A percentile compares a stretch with the other conserved stretches of the same genome.
Conservation (phyloP, 2,329 filamentous ascomycete species). For the Elsinoe necatrix region DNA sequence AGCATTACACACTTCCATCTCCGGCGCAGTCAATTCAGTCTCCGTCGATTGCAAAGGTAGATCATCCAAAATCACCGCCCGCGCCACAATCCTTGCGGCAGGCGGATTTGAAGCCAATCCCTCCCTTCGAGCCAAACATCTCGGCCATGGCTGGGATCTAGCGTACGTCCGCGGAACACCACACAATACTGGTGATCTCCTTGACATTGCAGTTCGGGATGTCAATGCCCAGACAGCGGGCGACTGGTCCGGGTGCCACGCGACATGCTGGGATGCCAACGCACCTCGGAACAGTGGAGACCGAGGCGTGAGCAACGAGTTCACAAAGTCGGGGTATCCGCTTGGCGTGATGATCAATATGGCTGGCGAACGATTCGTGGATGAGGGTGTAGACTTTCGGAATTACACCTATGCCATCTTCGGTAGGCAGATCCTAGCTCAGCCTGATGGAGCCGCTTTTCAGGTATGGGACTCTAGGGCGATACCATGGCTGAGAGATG, state of each 20-base stretch:
- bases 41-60: slow-evolving; percentile 24
- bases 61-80: slow-evolving; percentile 22
- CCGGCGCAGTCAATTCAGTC: slow-evolving; percentile 30
- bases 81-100: slow-evolving; percentile 46
- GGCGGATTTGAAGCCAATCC: slow-evolving; percentile 59
- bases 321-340: slow-evolving; percentile 61
- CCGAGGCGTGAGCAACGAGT: slow-evolving; percentile 54
- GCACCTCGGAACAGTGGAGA: slow-evolving; percentile 49
- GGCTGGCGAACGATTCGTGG: slow-evolving; percentile 53
- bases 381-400: slow-evolving; percentile 56
- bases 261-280: slow-evolving; percentile 57
- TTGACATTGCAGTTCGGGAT: slow-evolving; percentile 45
- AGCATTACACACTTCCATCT: slow-evolving; percentile 30
- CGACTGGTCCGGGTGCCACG: slow-evolving; percentile 55
- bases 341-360: slow-evolving; percentile 57
- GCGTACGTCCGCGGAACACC: slow-evolving; percentile 56
- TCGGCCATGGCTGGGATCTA: slow-evolving; percentile 55
- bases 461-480: slow-evolving; percentile 55
- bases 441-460: slow-evolving; percentile 52
- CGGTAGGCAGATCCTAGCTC: slow-evolving; percentile 52
- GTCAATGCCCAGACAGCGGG: slow-evolving; percentile 46
- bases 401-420: slow-evolving; percentile 63
- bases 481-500: slow-evolving; percentile 46
- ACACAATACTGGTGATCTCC: slow-evolving; percentile 54
- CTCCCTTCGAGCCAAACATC: slow-evolving; percentile 45